Evolutionary conservation across 1,284 basidiomycete species (phyloP), one percentile per base, ranked within the genome.

Genomic region (Bjerkandera adusta): DNA sequence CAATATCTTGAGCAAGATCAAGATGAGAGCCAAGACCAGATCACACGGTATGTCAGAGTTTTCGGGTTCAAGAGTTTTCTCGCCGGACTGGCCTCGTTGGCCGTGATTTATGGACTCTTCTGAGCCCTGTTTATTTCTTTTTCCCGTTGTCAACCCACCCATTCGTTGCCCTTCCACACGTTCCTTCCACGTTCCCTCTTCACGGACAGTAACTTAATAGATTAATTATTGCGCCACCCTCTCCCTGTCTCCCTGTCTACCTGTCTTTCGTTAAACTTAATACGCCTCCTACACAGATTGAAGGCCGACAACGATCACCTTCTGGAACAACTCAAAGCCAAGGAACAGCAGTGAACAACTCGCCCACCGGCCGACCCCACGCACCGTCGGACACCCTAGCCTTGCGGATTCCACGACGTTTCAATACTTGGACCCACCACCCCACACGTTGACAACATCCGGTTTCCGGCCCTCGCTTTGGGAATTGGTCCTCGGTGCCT

Each of bases 1-100:
- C 72, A 79, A 56, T 87, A 83, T 64, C 73, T 88, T 46, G 86
- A 89, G 59, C 76, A 81, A 60, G 85, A 89, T 26, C 78, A 84
- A 58, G 85, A 89, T 35, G 89, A 91, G 56, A 79, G 61, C 52
- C 72, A 81, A 56, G 85, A 89, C 58, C 75, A 81, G 51, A 81
- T 90, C 48, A 81, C 81, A 60, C 77, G 83, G 89, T 90, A 84
- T 71, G 86, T 83, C 57, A 71, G 67, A 57, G 68, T 78, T 58
- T 79, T 80, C 65, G 71, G 75, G 54, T 66, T 79, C 57, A 79
- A 82, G 63, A 73, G 73, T 61, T 77, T 81, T 54, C 60, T 79
- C 49, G 73, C 76, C 54, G 73, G 71, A 54, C 62, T 76, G 50
- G 65, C 77, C 60, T 71, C 75, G 58, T 68, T 83, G 65, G 80